Evolutionary conservation across 306 rosid genomes (phyloP), one percentile per base, ranked within the genome.

Genomic region (Mucuna pruriens): DNA sequence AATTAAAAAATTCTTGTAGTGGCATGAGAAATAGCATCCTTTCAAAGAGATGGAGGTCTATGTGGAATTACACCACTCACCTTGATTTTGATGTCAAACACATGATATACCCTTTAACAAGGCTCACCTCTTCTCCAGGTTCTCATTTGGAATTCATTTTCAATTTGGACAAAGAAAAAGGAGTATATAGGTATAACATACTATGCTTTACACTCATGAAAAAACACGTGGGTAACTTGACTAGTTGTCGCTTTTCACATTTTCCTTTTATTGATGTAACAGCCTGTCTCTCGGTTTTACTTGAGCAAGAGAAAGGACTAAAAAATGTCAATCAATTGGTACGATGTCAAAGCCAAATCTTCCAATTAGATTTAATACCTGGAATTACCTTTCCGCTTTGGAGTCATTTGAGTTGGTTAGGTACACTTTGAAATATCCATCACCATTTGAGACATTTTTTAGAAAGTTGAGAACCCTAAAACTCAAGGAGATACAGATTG

Each of bases 1-100:
- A n/a, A n/a, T n/a, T n/a, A n/a, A n/a, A n/a, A n/a, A n/a, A n/a
- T n/a, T n/a, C n/a, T n/a, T n/a, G n/a, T n/a, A n/a, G n/a, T n/a
- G n/a, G n/a, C n/a, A n/a, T 71, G 2, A 71, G 77, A 11, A 48
- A 31, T 13, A 49, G 77, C 63, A 7, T 46, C 75, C 40, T 70
- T 7, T 46, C 75, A 7, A 45, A 46, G 40, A 16, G 40, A 25
- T 45, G 75, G 40, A 16, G 23, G 25, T 4, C 0, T 13, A 6
- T 70, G 7, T 70, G 75, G 60, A 70, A 8, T 26, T 16, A 36
- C 0, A 22, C n/a, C 4, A 5, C 73, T 4, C 9, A 4, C 17
- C 52, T 67, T 11, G 33, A 39, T 12, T 10, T 67, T 9, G 73
- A 67, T 67, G 73, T 42, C n/a, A 3, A 38, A 16, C 31, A 19